Evolutionary conservation across 345 rosid species (phyloP).

Genomic region (Citrus australasica): DNA sequence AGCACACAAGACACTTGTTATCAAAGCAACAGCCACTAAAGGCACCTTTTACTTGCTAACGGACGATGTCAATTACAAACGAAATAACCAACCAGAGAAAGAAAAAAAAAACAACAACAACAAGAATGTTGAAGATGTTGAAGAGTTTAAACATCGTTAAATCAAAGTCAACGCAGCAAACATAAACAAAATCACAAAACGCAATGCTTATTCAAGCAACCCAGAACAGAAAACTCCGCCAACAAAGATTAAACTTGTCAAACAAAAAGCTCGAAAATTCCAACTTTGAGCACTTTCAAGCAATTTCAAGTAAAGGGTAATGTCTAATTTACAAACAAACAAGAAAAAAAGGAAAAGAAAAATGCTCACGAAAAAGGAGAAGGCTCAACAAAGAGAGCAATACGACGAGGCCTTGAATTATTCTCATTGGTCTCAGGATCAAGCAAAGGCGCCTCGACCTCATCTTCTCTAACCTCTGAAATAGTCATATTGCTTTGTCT

Average conservation of each 20-base stretch:
- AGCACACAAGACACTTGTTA: background rate
- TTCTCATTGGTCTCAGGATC: slow-evolving; percentile 37
- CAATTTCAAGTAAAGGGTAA: background rate
- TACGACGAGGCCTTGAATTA: slow-evolving; percentile 64
- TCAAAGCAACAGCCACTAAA: background rate
- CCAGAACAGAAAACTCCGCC: background rate
- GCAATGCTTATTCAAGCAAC: background rate
- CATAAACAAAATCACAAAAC: background rate
- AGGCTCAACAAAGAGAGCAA: slow-evolving; percentile 96
- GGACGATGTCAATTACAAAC: background rate
- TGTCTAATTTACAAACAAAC: background rate
- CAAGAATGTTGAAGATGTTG: background rate
- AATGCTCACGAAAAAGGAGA: slow-evolving; percentile 91
- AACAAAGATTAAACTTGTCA: background rate
- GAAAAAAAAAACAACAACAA: too few species aligned
- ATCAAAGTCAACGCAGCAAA: slow-evolving; percentile 7
- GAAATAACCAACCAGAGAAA: background rate
- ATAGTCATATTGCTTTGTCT: slow-evolving; percentile 41
- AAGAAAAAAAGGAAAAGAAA: background rate
- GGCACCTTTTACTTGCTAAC: background rate
- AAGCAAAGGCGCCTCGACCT: slow-evolving; percentile 39
- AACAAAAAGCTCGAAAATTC: background rate
- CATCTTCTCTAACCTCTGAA: slow-evolving; percentile 44
- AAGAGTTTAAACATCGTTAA: background rate
- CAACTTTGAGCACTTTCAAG: background rate